Evolutionary conservation across 768 basidiomycete species (phyloP).

Genomic region (Phylloporus arenicola): DNA sequence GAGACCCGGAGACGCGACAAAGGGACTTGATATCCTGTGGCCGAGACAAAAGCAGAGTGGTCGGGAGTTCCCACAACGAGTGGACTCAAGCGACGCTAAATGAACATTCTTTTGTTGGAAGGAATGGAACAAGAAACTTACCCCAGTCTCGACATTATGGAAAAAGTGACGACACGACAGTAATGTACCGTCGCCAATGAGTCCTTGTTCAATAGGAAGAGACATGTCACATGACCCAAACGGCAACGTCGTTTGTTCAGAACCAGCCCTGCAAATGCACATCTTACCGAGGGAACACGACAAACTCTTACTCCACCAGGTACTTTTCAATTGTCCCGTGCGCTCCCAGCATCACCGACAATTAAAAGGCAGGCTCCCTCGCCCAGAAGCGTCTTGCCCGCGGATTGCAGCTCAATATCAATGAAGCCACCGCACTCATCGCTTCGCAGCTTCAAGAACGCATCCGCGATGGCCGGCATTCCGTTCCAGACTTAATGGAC

Average conservation of each 20-base stretch:
- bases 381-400: constrained; percentile 94
- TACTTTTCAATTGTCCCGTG: constrained; percentile 14
- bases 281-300: constrained; percentile 71
- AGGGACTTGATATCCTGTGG: constrained; percentile 12
- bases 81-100: too few species aligned
- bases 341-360: not conserved
- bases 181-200: not conserved
- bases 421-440: constrained; percentile 87
- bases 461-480: constrained; percentile 84
- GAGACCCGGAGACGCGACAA: constrained; percentile 16
- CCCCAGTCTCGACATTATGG: constrained; percentile 8
- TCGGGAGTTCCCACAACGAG: constrained; percentile 11
- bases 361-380: constrained; percentile 67
- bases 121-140: constrained; percentile 11
- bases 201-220: not conserved
- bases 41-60: too few species aligned
- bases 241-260: not conserved
- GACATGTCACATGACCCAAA: constrained; percentile 8
- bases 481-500: constrained; percentile 90
- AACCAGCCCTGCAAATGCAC: constrained; percentile 43
- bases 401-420: constrained; percentile 80
- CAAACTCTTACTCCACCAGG: constrained; percentile 72
- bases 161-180: constrained; percentile 16
- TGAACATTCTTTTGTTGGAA: not conserved
- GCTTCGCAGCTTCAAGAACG: constrained; percentile 89